A percentile compares a stretch with the other conserved stretches of the same genome.
Conservation (phyloP, 192 early-diverging fungal genomes). For the Allomyces arbusculus region DNA sequence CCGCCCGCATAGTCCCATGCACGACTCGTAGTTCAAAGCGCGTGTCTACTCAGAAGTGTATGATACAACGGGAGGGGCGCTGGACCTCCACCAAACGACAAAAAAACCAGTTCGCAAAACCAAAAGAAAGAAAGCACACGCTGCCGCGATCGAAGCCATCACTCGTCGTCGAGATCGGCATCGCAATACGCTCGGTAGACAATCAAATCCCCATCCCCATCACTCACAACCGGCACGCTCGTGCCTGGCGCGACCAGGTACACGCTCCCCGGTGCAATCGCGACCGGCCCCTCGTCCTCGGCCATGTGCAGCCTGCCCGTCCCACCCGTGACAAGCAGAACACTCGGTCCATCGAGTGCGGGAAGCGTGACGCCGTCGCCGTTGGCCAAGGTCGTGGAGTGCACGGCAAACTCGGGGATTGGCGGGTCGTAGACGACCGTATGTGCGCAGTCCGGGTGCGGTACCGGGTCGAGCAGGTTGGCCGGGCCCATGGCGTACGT, state of each 20-base stretch:
- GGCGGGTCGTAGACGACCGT: conserved; percentile 83
- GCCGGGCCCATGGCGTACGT: conserved; percentile 87
- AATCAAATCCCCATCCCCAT: background rate
- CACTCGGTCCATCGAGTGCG: conserved; percentile 54
- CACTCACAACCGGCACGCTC: background rate
- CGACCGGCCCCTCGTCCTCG: background rate
- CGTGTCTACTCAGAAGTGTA: too few species aligned
- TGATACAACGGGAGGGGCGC: too few species aligned
- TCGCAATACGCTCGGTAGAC: background rate
- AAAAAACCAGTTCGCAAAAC: background rate
- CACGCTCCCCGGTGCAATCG: conserved; percentile 2
- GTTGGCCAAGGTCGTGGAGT: conserved; percentile 31
- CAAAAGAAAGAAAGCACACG: background rate
- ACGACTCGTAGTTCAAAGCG: too few species aligned
- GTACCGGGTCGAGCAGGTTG: conserved; percentile 75
- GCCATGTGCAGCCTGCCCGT: background rate
- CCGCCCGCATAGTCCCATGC: too few species aligned
- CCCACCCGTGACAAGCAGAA: conserved; percentile 69
- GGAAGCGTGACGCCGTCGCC: conserved; percentile 27
- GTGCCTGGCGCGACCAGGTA: background rate
- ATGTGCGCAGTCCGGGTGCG: conserved; percentile 64
- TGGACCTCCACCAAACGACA: too few species aligned
- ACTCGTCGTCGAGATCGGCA: background rate
- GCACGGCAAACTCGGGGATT: conserved; percentile 83
- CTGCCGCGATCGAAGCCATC: background rate